Conservation (phyloP, 208 protist genomes). For the Trypanosoma boissoni region DNA sequence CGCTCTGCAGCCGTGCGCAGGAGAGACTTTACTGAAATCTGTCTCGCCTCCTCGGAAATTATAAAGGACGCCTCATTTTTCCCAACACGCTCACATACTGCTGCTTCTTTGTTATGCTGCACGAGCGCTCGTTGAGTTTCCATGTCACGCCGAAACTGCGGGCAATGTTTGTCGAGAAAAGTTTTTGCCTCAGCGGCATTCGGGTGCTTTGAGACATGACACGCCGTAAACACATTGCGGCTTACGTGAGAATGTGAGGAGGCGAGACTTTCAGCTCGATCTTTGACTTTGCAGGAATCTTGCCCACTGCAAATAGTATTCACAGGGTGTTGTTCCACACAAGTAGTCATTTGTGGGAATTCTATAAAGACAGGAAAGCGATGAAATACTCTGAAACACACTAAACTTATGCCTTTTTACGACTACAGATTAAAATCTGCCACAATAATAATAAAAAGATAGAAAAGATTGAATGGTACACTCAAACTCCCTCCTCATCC, state of each 20-base stretch:
- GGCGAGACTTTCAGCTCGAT: no score
- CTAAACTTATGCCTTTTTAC: no score
- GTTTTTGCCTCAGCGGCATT: neutral
- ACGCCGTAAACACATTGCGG: constrained; percentile 49
- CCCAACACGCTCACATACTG: constrained; percentile 45
- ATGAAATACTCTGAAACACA: no score
- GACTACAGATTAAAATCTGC: neutral
- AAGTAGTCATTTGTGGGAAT: no score
- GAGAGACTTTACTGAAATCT: constrained; percentile 43
- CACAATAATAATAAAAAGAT: no score
- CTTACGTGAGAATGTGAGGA: no score
- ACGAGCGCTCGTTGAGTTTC: constrained; percentile 29
- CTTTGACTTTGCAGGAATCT: no score
- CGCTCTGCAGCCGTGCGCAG: constrained; percentile 42
- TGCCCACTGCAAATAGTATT: no score
- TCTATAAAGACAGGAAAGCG: no score
- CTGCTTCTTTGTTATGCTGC: constrained; percentile 14
- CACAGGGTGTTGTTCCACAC: no score
- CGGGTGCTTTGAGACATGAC: constrained; percentile 32
- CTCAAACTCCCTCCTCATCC: no score
- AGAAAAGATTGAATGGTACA: no score
- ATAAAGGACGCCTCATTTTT: constrained; percentile 24
- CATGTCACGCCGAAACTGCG: constrained; percentile 32
- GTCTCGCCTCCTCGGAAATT: constrained; percentile 30
- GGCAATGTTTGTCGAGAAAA: constrained; percentile 1